Evolutionary conservation across 176 grass and related monocot genomes (phyloP), one percentile per base, ranked within the genome.

Genomic region (Avena atlantica): DNA sequence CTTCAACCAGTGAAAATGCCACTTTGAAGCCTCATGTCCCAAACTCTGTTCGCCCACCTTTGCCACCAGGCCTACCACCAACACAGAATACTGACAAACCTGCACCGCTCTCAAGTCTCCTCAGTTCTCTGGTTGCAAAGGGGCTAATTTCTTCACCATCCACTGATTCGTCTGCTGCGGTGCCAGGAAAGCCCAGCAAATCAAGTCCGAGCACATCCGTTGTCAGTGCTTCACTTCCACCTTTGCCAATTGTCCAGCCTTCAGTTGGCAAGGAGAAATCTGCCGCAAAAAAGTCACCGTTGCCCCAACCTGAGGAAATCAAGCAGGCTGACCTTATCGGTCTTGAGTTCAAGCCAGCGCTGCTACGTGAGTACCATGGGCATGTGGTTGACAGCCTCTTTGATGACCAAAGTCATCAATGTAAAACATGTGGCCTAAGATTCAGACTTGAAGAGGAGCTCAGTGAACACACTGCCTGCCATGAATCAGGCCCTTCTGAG

Each of bases 111-210:
- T 93, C 97, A 31, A 96, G 90, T 86, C 89, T 96, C 71, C 92
- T 99, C 78, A 94, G 85, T 91, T 93, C 94, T 76, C 90, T 99
- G 83, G 92, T 99, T 87, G 91, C 92, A 66, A 99, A 99, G 76
- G 97, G 97, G 61, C 70, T 99, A 76, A 96, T 99, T 78, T 96
- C 94, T 79, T 93, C 94, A 2, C 84, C 87, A 52, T 88, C 85
- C 68, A 84, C 81, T 78, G 90, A 90, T 86, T 79, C 80, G 27
- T 88, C 90, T n/a, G 58, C 56, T 57, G 24, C 86, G n/a, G 55
- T 29, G 81, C 21, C 73, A 34, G 66, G 73, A 68, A 74, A 86
- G 34, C 84, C 56, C 50, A 24, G 79, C 70, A 83, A 90, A 72
- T 51, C 80, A 59, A 87, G 72, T 34, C 45, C 29, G 37, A 85